Percentiles rank a stretch among this genome's conserved stretches.
Conservation (phyloP, 768 basidiomycete species). For the Multifurca ochricompacta region DNA sequence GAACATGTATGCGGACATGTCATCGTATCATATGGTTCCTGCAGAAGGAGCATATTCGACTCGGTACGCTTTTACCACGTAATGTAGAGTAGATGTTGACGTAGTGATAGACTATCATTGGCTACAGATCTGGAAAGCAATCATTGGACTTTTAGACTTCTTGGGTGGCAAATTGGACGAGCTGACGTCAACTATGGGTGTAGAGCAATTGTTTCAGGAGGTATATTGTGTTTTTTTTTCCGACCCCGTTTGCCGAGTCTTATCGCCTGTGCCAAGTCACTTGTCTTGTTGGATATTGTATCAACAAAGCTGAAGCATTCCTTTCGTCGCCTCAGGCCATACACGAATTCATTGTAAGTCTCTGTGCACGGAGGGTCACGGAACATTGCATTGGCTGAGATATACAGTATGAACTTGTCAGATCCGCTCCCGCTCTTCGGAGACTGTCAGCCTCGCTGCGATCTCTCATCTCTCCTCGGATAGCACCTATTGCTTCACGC, state of each 20-base stretch:
- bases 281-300: constrained; percentile 45
- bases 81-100: background rate
- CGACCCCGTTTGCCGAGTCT: background rate
- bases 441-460: constrained; percentile 41
- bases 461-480: constrained; percentile 21
- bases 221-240: constrained; percentile 30
- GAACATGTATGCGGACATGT: constrained; percentile 49
- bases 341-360: constrained; percentile 55
- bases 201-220: constrained; percentile 48
- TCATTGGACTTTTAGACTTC: constrained; percentile 49
- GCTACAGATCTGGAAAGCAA: constrained; percentile 54
- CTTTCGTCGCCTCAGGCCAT: constrained; percentile 46
- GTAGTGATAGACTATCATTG: constrained; percentile 51
- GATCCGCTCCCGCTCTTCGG: constrained; percentile 41
- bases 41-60: constrained; percentile 42
- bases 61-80: constrained; percentile 36
- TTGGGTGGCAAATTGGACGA: constrained; percentile 46
- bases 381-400: background rate
- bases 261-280: constrained; percentile 32
- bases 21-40: constrained; percentile 51
- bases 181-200: constrained; percentile 43
- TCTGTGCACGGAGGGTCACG: constrained; percentile 7
- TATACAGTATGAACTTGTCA: constrained; percentile 56
- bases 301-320: constrained; percentile 44
- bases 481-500: constrained; percentile 25